Base-by-base conservation (phyloP, 257 asterid genomes). In the Nicotiana noctiflora region DNA sequence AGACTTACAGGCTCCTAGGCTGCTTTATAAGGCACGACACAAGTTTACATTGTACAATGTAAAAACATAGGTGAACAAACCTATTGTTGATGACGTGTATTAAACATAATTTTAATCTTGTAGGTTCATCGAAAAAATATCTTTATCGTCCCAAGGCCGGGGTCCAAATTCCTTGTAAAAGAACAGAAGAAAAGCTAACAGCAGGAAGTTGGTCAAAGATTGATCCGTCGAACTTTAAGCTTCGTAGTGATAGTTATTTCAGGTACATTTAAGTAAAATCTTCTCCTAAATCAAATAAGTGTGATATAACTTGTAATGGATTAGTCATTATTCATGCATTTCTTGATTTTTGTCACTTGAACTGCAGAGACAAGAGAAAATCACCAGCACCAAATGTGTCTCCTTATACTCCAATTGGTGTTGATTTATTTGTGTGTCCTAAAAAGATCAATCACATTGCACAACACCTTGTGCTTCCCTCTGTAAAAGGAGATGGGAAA, bases 311-410 rank as follows among this genome's bases (percentile, higher is more conserved):
- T 70, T 72, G 59, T 21, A 72, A 59, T 32, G 13, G 37, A 29
- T 79, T 37, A 63, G 21, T 81, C 67, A 32, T 37, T 72, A 46
- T 51, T 3, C 21, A 46, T 68, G 84, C 32, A 78, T 55, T 29
- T 72, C 72, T 82, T 63, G 29, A 70, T 56, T 25, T 79, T 75
- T 25, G 1, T 49, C 53, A 68, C 25, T 78, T 74, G 25, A 74
- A 64, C 82, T 86, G 86, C 93, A 96, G 99, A 78, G 99, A 96
- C 81, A 96, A 92, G 92, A 94, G 89, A 95, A 94, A 96, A 87
- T 53, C 34, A 85, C 88, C 95, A 53, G 98, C 98, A 29, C 94
- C 95, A 17, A 87, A 89, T 77, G 79, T 29, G 60, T 78, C 93
- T 80, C 97, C 99, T 49, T 96, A 96, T 88, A 84, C 82, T 70